Evolutionary conservation across 169 alveolate genomes (phyloP).

Genomic region (Eimeria tenella): DNA sequence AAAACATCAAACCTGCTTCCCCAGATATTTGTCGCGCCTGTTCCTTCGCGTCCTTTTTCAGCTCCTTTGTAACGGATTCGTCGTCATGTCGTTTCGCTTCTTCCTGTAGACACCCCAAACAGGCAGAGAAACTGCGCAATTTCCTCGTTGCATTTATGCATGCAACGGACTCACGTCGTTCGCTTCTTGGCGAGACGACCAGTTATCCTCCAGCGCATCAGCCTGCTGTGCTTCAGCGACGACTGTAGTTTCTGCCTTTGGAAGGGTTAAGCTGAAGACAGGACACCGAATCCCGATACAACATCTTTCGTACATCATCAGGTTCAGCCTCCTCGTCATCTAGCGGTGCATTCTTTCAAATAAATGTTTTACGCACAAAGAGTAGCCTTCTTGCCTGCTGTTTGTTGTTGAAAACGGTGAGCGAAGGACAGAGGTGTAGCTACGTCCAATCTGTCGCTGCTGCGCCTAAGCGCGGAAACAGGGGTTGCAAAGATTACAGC

Average conservation of each 20-base stretch:
- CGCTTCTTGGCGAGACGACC: constrained; percentile 45
- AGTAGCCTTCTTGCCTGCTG: constrained; percentile 36
- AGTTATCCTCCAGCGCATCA: constrained; percentile 36
- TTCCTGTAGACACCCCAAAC: not conserved
- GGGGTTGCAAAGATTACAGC: not conserved
- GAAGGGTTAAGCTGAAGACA: not conserved
- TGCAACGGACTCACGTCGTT: not conserved
- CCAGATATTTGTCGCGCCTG: constrained; percentile 22
- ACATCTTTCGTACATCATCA: constrained; percentile 13
- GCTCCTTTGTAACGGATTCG: not conserved
- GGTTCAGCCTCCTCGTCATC: constrained; percentile 24
- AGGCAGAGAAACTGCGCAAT: not conserved
- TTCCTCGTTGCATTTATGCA: not conserved
- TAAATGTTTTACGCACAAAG: not conserved
- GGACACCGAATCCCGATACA: not conserved
- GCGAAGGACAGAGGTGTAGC: not conserved
- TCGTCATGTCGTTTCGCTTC: constrained; percentile 34
- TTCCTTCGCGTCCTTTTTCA: constrained; percentile 23
- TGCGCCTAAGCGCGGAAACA: constrained; percentile 5
- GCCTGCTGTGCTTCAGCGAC: constrained; percentile 48
- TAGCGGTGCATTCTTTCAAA: not conserved
- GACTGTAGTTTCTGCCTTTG: constrained; percentile 18
- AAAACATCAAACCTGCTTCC: constrained; percentile 25
- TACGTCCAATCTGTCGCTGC: not conserved
- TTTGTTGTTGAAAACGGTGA: constrained; percentile 53